Evolutionary conservation across 2,329 filamentous ascomycete genomes (phyloP).

Genomic region (Zymoseptoria brevis): DNA sequence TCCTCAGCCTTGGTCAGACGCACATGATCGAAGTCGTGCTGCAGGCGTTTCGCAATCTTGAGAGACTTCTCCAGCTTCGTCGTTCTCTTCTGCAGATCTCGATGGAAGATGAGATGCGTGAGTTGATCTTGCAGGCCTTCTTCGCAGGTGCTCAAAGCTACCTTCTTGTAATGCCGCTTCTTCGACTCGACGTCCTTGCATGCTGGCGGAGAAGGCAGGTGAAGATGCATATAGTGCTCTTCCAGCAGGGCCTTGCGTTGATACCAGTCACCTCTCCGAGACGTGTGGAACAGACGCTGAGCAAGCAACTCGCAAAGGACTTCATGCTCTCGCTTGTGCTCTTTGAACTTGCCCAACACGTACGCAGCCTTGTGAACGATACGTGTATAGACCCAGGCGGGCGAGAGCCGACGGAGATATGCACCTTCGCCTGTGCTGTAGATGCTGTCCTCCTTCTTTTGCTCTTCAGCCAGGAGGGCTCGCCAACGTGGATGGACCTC

Average conservation of each 20-base stretch:
- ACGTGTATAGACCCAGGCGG: constrained; percentile 86
- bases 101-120: constrained; percentile 87
- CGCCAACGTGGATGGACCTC: constrained; percentile 76
- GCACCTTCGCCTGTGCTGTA: constrained; percentile 79
- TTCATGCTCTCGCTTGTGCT: constrained; percentile 67
- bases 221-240: constrained; percentile 81
- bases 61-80: constrained; percentile 79
- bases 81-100: constrained; percentile 90
- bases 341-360: constrained; percentile 72
- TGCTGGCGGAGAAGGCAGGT: constrained; percentile 40
- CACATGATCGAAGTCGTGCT: constrained; percentile 90
- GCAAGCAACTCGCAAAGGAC: constrained; percentile 66
- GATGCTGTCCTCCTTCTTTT: constrained; percentile 64
- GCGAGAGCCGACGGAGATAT: constrained; percentile 82
- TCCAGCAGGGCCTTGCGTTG: constrained; percentile 89
- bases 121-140: constrained; percentile 76
- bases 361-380: constrained; percentile 82
- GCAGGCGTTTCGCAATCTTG: constrained; percentile 71
- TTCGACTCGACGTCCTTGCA: constrained; percentile 50
- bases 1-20: constrained; percentile 67
- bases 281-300: constrained; percentile 77
- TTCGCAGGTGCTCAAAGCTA: constrained; percentile 75
- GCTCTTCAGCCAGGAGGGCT: constrained; percentile 62
- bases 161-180: constrained; percentile 74
- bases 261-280: constrained; percentile 85